phyloP scores from a whole-genome alignment of 768 basidiomycete species.

The Dentipellis sp. region DNA sequence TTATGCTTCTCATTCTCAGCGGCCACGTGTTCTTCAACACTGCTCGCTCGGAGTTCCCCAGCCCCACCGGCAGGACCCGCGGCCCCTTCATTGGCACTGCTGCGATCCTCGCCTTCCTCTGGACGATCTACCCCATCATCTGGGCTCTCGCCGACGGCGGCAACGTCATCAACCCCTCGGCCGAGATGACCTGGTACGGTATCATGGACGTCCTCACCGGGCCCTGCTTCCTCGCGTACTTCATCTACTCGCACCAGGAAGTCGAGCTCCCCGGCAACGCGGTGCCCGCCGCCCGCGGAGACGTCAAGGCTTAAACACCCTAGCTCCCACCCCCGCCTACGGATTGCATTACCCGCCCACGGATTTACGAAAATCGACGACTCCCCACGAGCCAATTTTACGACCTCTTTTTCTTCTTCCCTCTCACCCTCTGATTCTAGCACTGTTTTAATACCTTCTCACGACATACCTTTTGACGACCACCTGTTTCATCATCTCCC shows the following conservation, averaged over 20 bases:
- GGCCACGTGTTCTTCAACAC: slow-evolving; percentile 1
- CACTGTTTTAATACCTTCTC: neutral
- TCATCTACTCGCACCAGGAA: slow-evolving; percentile 2
- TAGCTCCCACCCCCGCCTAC: neutral
- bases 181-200: slow-evolving; percentile 51
- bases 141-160: slow-evolving; percentile 51
- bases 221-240: slow-evolving; percentile 27
- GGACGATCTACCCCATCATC: slow-evolving; percentile 46
- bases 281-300: neutral
- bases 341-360: neutral
- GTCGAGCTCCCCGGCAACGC: neutral
- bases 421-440: neutral
- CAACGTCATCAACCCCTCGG: slow-evolving; percentile 37
- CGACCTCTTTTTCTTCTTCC: neutral
- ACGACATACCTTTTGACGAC: neutral
- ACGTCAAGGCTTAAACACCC: neutral
- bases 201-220: slow-evolving; percentile 34
- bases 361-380: neutral
- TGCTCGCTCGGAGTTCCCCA: slow-evolving; percentile 6
- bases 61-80: slow-evolving; percentile 20
- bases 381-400: neutral
- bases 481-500: neutral
- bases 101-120: slow-evolving; percentile 39
- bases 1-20: slow-evolving; percentile 1
- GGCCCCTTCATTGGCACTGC: slow-evolving; percentile 25